A percentile compares a stretch with the other conserved stretches of the same genome.
Evolutionary conservation across 768 basidiomycete genomes (phyloP).

Genomic region (Psilocybe azurescens): DNA sequence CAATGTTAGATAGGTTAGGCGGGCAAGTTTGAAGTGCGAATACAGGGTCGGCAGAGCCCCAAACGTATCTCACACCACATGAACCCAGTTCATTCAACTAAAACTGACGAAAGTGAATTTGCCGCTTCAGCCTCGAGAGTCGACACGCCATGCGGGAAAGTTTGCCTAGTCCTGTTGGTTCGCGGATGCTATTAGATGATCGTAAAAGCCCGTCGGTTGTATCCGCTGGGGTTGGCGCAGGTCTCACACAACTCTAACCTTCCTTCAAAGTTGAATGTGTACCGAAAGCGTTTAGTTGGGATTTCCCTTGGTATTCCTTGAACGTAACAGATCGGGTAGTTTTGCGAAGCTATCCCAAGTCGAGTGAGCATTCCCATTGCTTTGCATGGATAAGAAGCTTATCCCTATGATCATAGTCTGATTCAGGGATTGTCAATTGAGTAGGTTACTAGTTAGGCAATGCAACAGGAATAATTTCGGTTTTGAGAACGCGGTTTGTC

Average conservation of each 20-base stretch:
- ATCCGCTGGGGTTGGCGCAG: neutral
- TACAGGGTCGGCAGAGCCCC: too few relatives aligned
- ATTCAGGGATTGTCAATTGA: neutral
- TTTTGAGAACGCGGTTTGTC: slow-evolving; percentile 82
- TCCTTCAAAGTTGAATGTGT: neutral
- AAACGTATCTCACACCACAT: too few relatives aligned
- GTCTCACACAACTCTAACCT: neutral
- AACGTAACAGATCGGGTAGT: neutral
- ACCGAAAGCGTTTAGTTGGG: too few relatives aligned
- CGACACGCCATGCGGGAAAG: too few relatives aligned
- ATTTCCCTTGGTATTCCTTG: neutral
- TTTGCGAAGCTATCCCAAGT: neutral
- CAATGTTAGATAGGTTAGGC: too few relatives aligned
- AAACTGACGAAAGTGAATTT: too few relatives aligned
- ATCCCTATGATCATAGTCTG: neutral
- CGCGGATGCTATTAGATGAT: neutral
- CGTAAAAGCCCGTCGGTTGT: too few relatives aligned
- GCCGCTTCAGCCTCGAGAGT: too few relatives aligned
- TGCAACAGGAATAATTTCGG: slow-evolving; percentile 57
- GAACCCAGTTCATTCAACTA: too few relatives aligned
- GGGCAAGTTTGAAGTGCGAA: too few relatives aligned
- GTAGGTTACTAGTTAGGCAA: slow-evolving; percentile 1
- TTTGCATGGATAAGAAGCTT: neutral
- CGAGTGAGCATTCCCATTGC: neutral
- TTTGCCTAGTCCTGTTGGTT: neutral